These are phyloP conservation scores for Xylariaceae sp. DNA, from an alignment of 2,329 filamentous ascomycete species.

Conservation along the genomic window DNA sequence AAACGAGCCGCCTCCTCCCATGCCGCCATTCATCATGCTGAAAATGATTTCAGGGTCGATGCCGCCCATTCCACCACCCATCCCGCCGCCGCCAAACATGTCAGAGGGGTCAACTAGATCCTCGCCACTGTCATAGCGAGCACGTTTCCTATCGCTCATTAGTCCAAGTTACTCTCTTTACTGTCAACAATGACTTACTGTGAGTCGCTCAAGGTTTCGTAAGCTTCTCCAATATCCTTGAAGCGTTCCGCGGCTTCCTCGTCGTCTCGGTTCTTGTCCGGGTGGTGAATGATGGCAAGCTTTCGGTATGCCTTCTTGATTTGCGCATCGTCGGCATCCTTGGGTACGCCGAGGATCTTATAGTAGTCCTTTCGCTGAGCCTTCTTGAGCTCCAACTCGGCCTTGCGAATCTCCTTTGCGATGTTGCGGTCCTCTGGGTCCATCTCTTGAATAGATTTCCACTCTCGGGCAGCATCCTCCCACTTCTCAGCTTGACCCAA, in stretches of 20 bases:
- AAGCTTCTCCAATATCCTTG: slow-evolving; percentile 97
- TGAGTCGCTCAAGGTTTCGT: slow-evolving; percentile 90
- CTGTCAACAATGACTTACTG: slow-evolving; percentile 57
- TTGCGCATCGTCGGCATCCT: slow-evolving; percentile 75
- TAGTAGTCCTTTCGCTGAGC: slow-evolving; percentile 97
- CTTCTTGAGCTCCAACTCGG: slow-evolving; percentile 96
- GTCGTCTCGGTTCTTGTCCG: slow-evolving; percentile 94
- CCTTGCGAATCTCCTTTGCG: slow-evolving; percentile 78
- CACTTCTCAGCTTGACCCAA: slow-evolving; percentile 80
- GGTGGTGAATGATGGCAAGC: slow-evolving; percentile 88
- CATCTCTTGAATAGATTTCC: slow-evolving; percentile 78
- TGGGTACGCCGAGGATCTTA: slow-evolving; percentile 87
- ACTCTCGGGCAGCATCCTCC: slow-evolving; percentile 86
- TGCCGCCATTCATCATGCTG: slow-evolving; percentile 75
- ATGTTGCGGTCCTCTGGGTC: slow-evolving; percentile 80
- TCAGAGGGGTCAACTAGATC: slow-evolving; percentile 85
- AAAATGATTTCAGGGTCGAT: slow-evolving; percentile 77
- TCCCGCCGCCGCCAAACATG: slow-evolving; percentile 66
- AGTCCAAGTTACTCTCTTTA: slow-evolving; percentile 23
- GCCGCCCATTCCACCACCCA: slow-evolving; percentile 48
- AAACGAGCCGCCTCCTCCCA: slow-evolving; percentile 60
- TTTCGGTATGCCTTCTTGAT: slow-evolving; percentile 98
- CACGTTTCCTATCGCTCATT: slow-evolving; percentile 64
- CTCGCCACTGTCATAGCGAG: slow-evolving; percentile 86
- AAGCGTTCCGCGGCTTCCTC: slow-evolving; percentile 82